These are phyloP conservation scores for Eragrostis curvula DNA, from an alignment of 176 grass and related monocot species.

Conservation along the genomic window DNA sequence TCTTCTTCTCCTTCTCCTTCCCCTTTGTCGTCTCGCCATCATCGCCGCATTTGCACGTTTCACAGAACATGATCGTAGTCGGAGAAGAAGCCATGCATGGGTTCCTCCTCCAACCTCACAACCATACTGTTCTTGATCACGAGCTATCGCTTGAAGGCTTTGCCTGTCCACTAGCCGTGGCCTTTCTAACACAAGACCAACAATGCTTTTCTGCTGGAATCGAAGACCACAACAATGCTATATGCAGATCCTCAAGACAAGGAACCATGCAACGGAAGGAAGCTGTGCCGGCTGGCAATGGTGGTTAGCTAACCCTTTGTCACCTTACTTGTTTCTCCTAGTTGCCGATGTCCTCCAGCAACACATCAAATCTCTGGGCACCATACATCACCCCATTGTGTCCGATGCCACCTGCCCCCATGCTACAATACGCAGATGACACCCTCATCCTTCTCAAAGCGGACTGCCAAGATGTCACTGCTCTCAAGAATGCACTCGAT, in stretches of 20 bases:
- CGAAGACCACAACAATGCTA: neutral
- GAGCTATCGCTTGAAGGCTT: neutral
- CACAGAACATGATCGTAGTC: neutral
- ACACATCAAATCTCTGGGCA: no score
- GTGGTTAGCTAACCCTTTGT: conserved; percentile 47
- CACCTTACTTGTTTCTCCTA: no score
- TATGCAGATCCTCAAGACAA: conserved; percentile 31
- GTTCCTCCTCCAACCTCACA: conserved; percentile 39
- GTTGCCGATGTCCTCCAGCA: no score
- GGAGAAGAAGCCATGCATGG: conserved; percentile 59
- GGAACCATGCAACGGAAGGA: conserved; percentile 16
- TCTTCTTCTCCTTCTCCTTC: neutral
- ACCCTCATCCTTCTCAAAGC: no score
- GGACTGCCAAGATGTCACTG: no score
- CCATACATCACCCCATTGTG: no score
- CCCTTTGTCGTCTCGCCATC: no score
- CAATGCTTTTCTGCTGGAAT: neutral
- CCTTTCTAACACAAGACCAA: conserved; percentile 18
- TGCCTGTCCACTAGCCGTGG: neutral
- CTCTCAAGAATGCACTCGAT: no score
- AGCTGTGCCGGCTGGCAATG: conserved; percentile 22
- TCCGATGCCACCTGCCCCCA: no score
- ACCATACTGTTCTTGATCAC: neutral
- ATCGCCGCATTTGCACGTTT: conserved; percentile 2
- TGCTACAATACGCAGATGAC: no score